These are phyloP conservation scores for Physcomitrium patens DNA, from an alignment of 225 moss, liverwort and hornwort species.

Conservation along the genomic window DNA sequence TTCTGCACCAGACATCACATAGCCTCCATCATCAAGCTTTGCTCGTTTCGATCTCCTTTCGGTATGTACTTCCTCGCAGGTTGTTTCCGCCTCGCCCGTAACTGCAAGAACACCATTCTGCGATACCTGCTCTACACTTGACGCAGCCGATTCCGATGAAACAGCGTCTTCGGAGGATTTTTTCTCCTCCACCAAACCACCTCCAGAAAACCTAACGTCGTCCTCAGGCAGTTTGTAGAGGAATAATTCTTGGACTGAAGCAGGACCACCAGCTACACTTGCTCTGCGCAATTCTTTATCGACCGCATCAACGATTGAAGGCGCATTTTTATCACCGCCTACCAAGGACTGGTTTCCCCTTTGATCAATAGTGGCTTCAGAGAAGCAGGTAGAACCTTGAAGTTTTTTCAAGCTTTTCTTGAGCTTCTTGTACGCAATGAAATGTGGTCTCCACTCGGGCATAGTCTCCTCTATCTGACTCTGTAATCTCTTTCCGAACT, in stretches of 20 bases:
- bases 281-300: conserved; percentile 51
- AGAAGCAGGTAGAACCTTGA: conserved; percentile 47
- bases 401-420: conserved; percentile 58
- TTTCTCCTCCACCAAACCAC: not conserved
- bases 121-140: conserved; percentile 36
- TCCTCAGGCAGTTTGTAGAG: conserved; percentile 17
- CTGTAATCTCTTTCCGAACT: conserved; percentile 71
- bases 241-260: conserved; percentile 30
- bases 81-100: conserved; percentile 4
- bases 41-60: conserved; percentile 39
- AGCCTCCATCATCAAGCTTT: conserved; percentile 19
- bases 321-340: conserved; percentile 5
- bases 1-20: conserved; percentile 22
- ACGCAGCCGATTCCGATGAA: conserved; percentile 18
- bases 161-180: not conserved
- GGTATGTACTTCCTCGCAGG: conserved; percentile 1
- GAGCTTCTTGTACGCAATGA: conserved; percentile 63
- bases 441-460: conserved; percentile 72
- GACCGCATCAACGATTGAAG: conserved; percentile 43
- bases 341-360: conserved; percentile 17
- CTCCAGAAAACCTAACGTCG: conserved; percentile 17
- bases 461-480: conserved; percentile 69
- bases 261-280: conserved; percentile 42
- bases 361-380: conserved; percentile 49
- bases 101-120: not conserved